Evolutionary conservation across 2,329 filamentous ascomycete genomes (phyloP).

Genomic region (Epichloe gansuensis): DNA sequence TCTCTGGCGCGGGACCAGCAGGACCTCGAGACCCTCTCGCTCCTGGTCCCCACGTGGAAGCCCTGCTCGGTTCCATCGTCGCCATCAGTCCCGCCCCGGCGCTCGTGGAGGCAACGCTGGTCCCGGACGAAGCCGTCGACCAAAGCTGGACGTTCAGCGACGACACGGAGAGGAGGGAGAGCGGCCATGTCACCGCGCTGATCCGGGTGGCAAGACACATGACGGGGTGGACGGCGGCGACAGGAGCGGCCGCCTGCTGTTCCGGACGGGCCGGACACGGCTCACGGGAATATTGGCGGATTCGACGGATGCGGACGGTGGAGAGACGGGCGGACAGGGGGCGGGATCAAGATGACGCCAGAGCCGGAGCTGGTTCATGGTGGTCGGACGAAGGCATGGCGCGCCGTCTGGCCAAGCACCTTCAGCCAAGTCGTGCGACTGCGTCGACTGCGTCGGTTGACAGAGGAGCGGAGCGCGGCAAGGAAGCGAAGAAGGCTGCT

Average conservation of each 20-base stretch:
- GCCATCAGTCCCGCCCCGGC: slow-evolving; percentile 18
- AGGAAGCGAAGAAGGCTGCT: slow-evolving; percentile 14
- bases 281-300: background rate
- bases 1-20: slow-evolving; percentile 21
- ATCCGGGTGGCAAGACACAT: slow-evolving; percentile 16
- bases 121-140: slow-evolving; percentile 30
- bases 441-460: slow-evolving; percentile 9
- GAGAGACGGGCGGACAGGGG: slow-evolving; percentile 13
- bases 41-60: slow-evolving; percentile 28
- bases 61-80: slow-evolving; percentile 28
- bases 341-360: background rate
- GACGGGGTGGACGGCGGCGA: slow-evolving; percentile 5
- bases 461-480: slow-evolving; percentile 18
- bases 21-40: slow-evolving; percentile 27
- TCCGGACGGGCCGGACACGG: background rate
- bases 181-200: slow-evolving; percentile 21
- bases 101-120: slow-evolving; percentile 31
- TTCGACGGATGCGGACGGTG: slow-evolving; percentile 5
- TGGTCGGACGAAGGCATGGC: slow-evolving; percentile 37
- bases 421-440: slow-evolving; percentile 24
- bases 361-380: slow-evolving; percentile 23
- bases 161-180: slow-evolving; percentile 18
- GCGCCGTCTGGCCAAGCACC: slow-evolving; percentile 28
- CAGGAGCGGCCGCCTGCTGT: background rate
- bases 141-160: slow-evolving; percentile 24